Evolutionary conservation across 768 basidiomycete genomes (phyloP), one percentile per base, ranked within the genome.

Genomic region (Chalciporus chontae): DNA sequence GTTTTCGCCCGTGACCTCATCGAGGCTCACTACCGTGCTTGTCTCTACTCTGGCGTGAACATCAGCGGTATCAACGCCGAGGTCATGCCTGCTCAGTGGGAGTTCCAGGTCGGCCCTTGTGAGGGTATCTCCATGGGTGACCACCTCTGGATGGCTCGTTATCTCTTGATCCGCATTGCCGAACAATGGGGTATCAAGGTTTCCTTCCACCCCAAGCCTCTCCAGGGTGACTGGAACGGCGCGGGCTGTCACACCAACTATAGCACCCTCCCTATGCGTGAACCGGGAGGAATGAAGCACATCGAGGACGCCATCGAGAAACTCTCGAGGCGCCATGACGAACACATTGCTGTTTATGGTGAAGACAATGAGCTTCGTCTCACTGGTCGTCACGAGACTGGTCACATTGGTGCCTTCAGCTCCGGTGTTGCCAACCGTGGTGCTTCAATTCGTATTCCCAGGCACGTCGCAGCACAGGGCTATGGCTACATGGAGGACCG

Each of bases 51-150:
- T 48, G 94, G 94, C 59, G 80, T 99, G 74, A 94, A 93, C 77
- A 98, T 98, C 75, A 93, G 90, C 58, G 96, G 96, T 67, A 97
- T 99, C 76, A 99, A 98, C 70, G 95, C 95, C 53, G 96, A 98
- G 74, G 95, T 98, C 54, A 98, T 98, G 95, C 95, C 96, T 14
- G 85, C 94, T 48, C 96, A 99, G 71, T 99, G 96, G 96, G 96
- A 99, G 76, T 99, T 95, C 88, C 96, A 99, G 73, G 93, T 99
- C 60, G 95, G 96, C 46, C 96, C 96, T 26, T 98, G 95, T 63
- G 88, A 90, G 69, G 96, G 96, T 47, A 97, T 98, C 70, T 78
- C 87, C 52, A 95, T 98, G 93, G 96, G 96, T 60, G 96, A 99
- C 71, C 95, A 99, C 73, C 85, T 99, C 61, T 96, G 94, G 93